Base-by-base conservation (phyloP, 352 stramenopile species). In the Saprolegnia diclina region DNA sequence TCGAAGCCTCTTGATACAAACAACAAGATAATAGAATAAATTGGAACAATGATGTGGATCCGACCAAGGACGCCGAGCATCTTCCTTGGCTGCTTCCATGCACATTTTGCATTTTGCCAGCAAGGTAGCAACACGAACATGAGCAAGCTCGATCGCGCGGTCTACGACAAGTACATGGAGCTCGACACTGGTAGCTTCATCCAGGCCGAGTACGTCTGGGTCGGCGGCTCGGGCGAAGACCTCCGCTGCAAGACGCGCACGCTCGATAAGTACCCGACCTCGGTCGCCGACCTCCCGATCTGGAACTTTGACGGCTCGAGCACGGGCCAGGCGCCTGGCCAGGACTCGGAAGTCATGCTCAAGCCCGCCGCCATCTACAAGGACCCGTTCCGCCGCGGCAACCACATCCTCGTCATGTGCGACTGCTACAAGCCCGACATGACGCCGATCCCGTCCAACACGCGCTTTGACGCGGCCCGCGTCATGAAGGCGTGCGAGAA, bases 251-350 rank as follows among this genome's bases (percentile, higher is more conserved):
- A 98, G 89, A 98, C 91, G 69, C 91, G 95, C 67, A 98, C 93
- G 53, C 78, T 98, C 55, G 82, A 79, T 67, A 80, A 87, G 72
- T 37, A 76, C 11, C 82, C 90, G 26, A 80, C 74, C 64, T 81
- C 77, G 48, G 56, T 98, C 7, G 84, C 82, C 1, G 86, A 90
- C 21, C 79, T 98, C 52, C 96, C 96, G 9, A 85, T 97, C 48
- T 99, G 96, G 96, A 99, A 98, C 83, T 99, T 98, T 75, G 96
- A 99, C 72, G 96, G 96, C 62, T 98, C 88, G 35, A 98, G 91
- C 53, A 99, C 96, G 19, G 91, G 82, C 65, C 96, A 99, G 79
- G 96, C 96, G n/a, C 95, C 95, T 0, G 96, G 96, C 45, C 89
- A 98, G 74, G 95, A 98, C 81, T 98, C 93, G 56, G 95, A 98